Evolutionary conservation across 2,329 filamentous ascomycete species (phyloP), one percentile per base, ranked within the genome.

Genomic region (Colletotrichum limetticola): DNA sequence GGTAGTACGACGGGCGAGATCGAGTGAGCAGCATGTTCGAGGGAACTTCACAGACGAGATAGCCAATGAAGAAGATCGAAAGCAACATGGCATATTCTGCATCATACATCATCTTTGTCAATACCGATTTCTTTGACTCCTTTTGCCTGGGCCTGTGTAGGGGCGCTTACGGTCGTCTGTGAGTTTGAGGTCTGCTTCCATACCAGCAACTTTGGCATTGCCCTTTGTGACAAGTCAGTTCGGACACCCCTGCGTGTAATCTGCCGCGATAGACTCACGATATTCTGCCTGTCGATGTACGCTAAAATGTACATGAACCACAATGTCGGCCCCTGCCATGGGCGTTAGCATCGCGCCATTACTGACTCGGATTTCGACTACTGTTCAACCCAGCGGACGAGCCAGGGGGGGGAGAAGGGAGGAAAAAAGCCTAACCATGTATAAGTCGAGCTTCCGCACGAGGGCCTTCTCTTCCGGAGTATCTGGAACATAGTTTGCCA

Each of bases 11-110:
- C 0, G 87, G 88, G 55, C 83, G 82, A 11, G 84, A 83, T 52
- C 83, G 82, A 28, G 84, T 82, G 26, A 90, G 81, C 19, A 88
- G 79, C 76, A 89, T 84, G 78, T 89, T 90, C 61, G 84, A 87
- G 0, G 87, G 87, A 1, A 88, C 83, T 76, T 89, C 87, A 72
- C 86, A 88, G 7, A 86, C 74, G 37, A 90, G 84, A 75, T 90
- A 88, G 57, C 80, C 82, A 68, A 87, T 82, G 75, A 89, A 89
- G 80, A 89, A 90, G 5, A 90, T 85, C 1, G 88, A 83, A 16
- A 90, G 76, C 4, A 84, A 79, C 69, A 87, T 83, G 0, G 83
- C 85, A 76, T 89, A 90, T 76, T 89, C 79, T 62, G 32, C 2
- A 1, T 16, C 14, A 12, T 35, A 35, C 32, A 42, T 42, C 37